Evolutionary conservation across 2,329 filamentous ascomycete species (phyloP).

Genomic region (Alternaria postmessia): DNA sequence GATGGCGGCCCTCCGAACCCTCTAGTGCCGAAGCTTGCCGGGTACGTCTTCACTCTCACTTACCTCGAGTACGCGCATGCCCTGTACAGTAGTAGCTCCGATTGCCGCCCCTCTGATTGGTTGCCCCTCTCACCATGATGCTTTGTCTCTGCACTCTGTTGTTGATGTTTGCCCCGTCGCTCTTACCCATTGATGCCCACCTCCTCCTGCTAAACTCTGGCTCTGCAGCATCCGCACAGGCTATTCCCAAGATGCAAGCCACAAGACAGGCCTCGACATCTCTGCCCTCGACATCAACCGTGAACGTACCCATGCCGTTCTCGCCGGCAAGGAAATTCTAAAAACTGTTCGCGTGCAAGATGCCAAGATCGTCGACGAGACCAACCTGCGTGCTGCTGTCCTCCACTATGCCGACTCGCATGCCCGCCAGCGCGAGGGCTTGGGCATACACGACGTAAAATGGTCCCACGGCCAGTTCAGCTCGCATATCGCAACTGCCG

Average conservation of each 20-base stretch:
- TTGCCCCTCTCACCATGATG: background rate
- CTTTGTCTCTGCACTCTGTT: background rate
- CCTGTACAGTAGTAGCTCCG: background rate
- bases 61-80: background rate
- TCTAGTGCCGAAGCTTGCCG: constrained; percentile 47
- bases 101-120: constrained; percentile 8
- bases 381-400: constrained; percentile 69
- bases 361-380: constrained; percentile 66
- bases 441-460: constrained; percentile 71
- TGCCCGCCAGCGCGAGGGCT: constrained; percentile 63
- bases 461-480: constrained; percentile 71
- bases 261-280: constrained; percentile 71
- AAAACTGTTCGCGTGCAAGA: constrained; percentile 69
- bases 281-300: constrained; percentile 70
- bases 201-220: constrained; percentile 17
- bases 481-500: constrained; percentile 69
- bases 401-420: constrained; percentile 63
- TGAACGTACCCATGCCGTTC: constrained; percentile 68
- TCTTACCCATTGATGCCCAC: constrained; percentile 5
- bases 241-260: constrained; percentile 64
- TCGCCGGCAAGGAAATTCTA: constrained; percentile 71
- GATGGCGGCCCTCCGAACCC: constrained; percentile 48
- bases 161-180: background rate
- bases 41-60: constrained; percentile 36
- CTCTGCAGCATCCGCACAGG: constrained; percentile 52